phyloP scores from a whole-genome alignment of 2,329 filamentous ascomycete genomes.

The Xylaria multiplex region DNA sequence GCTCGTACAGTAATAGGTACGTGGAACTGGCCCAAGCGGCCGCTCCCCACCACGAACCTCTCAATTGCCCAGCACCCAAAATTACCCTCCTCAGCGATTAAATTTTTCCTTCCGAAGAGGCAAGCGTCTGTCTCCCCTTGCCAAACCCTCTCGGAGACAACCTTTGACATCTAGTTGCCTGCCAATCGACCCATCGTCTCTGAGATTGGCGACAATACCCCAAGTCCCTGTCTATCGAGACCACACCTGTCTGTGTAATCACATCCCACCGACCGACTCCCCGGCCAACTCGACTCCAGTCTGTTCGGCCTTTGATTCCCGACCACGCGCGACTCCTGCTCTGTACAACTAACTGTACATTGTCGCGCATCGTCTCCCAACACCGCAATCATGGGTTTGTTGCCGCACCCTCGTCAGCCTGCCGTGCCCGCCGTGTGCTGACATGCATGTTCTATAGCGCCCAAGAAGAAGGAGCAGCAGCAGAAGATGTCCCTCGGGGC shows the following conservation, averaged over 20 bases:
- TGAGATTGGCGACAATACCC: slow-evolving; percentile 36
- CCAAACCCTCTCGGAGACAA: slow-evolving; percentile 41
- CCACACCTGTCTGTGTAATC: slow-evolving; percentile 4
- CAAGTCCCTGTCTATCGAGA: slow-evolving; percentile 11
- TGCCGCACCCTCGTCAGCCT: slow-evolving; percentile 37
- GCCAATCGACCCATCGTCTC: slow-evolving; percentile 39
- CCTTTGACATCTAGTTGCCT: slow-evolving; percentile 39
- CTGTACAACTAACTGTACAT: slow-evolving; percentile 32
- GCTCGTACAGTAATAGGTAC: no score
- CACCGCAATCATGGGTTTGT: slow-evolving; percentile 72
- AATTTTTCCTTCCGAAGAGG: slow-evolving; percentile 45
- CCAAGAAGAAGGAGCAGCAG: slow-evolving; percentile 86
- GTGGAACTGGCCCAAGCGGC: slow-evolving; percentile 30
- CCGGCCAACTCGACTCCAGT: slow-evolving; percentile 27
- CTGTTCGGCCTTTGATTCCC: slow-evolving; percentile 37
- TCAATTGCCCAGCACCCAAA: slow-evolving; percentile 43
- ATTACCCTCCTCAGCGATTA: slow-evolving; percentile 40
- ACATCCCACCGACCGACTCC: background rate
- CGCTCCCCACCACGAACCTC: slow-evolving; percentile 39
- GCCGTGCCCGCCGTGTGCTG: slow-evolving; percentile 51
- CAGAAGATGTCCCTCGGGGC: slow-evolving; percentile 98
- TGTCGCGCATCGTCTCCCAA: slow-evolving; percentile 49
- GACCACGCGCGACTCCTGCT: slow-evolving; percentile 41
- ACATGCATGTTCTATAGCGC: slow-evolving; percentile 69
- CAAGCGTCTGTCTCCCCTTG: slow-evolving; percentile 46